Evolutionary conservation across 2,329 filamentous ascomycete genomes (phyloP).

Genomic region (Graphiopsis chlorocephala): DNA sequence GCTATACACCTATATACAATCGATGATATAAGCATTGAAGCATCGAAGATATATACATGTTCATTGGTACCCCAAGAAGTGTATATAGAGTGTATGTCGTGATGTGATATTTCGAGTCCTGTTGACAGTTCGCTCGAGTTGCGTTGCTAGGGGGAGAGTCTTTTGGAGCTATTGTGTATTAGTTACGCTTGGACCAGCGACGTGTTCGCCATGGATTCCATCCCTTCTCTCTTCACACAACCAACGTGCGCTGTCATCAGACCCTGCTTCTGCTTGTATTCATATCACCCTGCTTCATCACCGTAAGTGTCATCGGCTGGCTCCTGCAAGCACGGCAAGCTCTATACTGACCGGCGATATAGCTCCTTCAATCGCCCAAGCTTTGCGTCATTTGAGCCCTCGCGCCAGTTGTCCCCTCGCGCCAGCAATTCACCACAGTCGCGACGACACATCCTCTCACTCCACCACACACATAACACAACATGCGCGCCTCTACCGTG

Average conservation of each 20-base stretch:
- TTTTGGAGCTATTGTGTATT: not conserved
- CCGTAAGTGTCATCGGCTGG: not conserved
- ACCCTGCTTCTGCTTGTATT: constrained; percentile 6
- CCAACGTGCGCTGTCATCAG: not conserved
- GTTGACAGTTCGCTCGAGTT: not conserved
- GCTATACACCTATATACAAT: not conserved
- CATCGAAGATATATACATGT: not conserved
- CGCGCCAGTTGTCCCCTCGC: constrained; percentile 14
- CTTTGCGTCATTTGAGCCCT: not conserved
- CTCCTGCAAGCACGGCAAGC: not conserved
- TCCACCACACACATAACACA: not conserved
- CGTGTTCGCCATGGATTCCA: not conserved
- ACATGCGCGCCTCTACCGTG: constrained; percentile 54
- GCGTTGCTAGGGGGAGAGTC: not conserved
- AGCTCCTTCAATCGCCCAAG: constrained; percentile 12
- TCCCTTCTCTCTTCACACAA: constrained; percentile 6
- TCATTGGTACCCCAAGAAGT: not conserved
- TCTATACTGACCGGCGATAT: constrained; percentile 7
- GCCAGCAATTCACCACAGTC: not conserved
- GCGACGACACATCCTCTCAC: constrained; percentile 1
- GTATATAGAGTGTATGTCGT: not conserved
- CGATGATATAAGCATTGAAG: not conserved
- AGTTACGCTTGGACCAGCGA: not conserved
- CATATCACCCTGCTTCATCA: constrained; percentile 4
- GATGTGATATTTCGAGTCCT: not conserved